Conservation (phyloP, 768 basidiomycete species). For the Hygrocybe coccinea region DNA sequence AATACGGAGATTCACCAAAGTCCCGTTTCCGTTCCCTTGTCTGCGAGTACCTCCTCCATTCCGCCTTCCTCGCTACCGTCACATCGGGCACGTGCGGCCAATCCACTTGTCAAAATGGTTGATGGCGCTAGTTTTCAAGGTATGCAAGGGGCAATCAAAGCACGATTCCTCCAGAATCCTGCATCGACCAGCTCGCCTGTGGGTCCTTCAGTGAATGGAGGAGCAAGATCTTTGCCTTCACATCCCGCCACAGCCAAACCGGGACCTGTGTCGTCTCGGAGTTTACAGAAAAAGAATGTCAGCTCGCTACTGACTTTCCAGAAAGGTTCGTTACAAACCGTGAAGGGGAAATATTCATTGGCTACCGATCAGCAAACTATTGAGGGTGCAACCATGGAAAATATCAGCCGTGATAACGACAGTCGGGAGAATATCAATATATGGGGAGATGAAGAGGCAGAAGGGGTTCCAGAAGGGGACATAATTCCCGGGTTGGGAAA, state of each 20-base stretch:
- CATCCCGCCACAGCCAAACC: slow-evolving; percentile 29
- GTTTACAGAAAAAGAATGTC: slow-evolving; percentile 35
- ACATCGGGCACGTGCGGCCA: slow-evolving; percentile 47
- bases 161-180: slow-evolving; percentile 35
- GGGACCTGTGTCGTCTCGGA: slow-evolving; percentile 45
- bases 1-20: neutral
- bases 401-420: slow-evolving; percentile 1
- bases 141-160: slow-evolving; percentile 45
- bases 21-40: too few relatives aligned
- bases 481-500: slow-evolving; percentile 2
- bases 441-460: neutral
- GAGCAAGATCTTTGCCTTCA: neutral
- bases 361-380: slow-evolving; percentile 3
- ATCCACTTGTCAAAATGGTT: slow-evolving; percentile 51
- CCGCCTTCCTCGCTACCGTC: slow-evolving; percentile 22
- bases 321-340: slow-evolving; percentile 48
- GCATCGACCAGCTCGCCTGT: slow-evolving; percentile 11
- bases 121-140: slow-evolving; percentile 36
- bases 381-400: slow-evolving; percentile 11
- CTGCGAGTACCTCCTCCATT: neutral
- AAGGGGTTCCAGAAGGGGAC: neutral
- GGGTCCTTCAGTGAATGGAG: slow-evolving; percentile 2
- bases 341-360: slow-evolving; percentile 41
- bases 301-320: slow-evolving; percentile 52
- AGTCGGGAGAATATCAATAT: neutral